These are phyloP conservation scores for Hypoxylon rickii DNA, from an alignment of 495 filamentous ascomycete species.

Conservation along the genomic window DNA sequence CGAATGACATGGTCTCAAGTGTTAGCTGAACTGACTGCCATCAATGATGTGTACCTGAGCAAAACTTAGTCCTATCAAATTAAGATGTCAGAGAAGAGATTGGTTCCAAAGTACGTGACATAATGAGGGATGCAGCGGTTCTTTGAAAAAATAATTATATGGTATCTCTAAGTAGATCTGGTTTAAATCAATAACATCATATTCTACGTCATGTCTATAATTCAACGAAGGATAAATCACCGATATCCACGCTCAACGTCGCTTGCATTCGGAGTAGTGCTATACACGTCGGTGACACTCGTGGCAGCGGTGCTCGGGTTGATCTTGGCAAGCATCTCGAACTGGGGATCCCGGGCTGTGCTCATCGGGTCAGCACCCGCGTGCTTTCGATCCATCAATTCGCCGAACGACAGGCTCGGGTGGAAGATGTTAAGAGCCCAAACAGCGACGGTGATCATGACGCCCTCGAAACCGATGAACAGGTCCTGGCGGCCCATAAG, in stretches of 20 bases:
- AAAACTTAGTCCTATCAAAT: too few species aligned
- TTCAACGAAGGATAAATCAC: too few species aligned
- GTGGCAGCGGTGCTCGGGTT: constrained; percentile 21
- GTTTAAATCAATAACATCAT: too few species aligned
- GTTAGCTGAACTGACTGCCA: too few species aligned
- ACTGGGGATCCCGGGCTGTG: background rate
- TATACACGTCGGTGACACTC: background rate
- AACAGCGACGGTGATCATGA: constrained; percentile 67
- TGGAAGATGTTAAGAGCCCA: constrained; percentile 63
- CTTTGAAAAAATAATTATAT: too few species aligned
- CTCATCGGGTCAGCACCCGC: background rate
- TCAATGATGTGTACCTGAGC: too few species aligned
- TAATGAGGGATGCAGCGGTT: too few species aligned
- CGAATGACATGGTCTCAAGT: too few species aligned
- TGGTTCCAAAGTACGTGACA: too few species aligned
- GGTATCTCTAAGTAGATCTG: too few species aligned
- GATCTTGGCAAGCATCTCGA: constrained; percentile 10
- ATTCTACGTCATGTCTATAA: too few species aligned
- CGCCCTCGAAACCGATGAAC: constrained; percentile 72
- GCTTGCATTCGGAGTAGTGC: background rate
- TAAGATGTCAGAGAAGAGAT: too few species aligned
- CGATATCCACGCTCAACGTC: constrained; percentile 21
- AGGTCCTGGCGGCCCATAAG: constrained; percentile 63
- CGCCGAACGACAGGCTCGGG: constrained; percentile 57
- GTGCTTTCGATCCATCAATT: constrained; percentile 20